Percentiles rank a stretch among this genome's conserved stretches.
These are phyloP conservation scores for Colletotrichum tropicale DNA, from an alignment of 2,329 filamentous ascomycete genomes.

Conservation along the genomic window DNA sequence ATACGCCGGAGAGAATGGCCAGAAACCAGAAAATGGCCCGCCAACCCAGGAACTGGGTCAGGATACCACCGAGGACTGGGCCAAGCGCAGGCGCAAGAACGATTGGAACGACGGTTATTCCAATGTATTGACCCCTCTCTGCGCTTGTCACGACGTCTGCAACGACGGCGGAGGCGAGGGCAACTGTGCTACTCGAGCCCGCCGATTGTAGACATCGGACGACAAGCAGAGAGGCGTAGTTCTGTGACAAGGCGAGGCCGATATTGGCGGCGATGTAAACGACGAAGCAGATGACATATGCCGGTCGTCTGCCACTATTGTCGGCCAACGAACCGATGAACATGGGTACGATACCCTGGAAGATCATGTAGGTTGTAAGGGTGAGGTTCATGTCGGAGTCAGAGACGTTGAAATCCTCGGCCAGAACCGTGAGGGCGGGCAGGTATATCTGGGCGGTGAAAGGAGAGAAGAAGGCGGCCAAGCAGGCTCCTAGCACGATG, in stretches of 20 bases:
- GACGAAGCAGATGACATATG: constrained; percentile 42
- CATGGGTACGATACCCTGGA: constrained; percentile 64
- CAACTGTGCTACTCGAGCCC: constrained; percentile 65
- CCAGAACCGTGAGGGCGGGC: constrained; percentile 54
- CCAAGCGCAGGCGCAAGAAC: constrained; percentile 48
- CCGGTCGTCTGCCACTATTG: constrained; percentile 36
- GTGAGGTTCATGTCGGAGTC: constrained; percentile 51
- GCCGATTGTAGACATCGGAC: constrained; percentile 60
- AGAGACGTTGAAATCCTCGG: constrained; percentile 49
- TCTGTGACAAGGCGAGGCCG: constrained; percentile 56
- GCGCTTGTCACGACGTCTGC: constrained; percentile 66
- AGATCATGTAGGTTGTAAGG: constrained; percentile 61
- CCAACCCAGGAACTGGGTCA: constrained; percentile 42
- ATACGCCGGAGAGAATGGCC: constrained; percentile 28
- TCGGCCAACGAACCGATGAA: constrained; percentile 51
- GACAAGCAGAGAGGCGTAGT: constrained; percentile 55
- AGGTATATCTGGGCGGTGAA: constrained; percentile 58
- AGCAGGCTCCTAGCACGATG: constrained; percentile 42
- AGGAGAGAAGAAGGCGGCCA: constrained; percentile 49
- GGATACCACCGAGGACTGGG: constrained; percentile 43
- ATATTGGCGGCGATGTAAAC: constrained; percentile 40
- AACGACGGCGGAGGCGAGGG: constrained; percentile 66
- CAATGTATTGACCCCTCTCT: constrained; percentile 41
- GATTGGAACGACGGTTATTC: constrained; percentile 45
- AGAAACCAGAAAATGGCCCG: constrained; percentile 49